These are phyloP conservation scores for Stagonosporopsis tanaceti DNA, from an alignment of 2,329 filamentous ascomycete species.

Conservation along the genomic window DNA sequence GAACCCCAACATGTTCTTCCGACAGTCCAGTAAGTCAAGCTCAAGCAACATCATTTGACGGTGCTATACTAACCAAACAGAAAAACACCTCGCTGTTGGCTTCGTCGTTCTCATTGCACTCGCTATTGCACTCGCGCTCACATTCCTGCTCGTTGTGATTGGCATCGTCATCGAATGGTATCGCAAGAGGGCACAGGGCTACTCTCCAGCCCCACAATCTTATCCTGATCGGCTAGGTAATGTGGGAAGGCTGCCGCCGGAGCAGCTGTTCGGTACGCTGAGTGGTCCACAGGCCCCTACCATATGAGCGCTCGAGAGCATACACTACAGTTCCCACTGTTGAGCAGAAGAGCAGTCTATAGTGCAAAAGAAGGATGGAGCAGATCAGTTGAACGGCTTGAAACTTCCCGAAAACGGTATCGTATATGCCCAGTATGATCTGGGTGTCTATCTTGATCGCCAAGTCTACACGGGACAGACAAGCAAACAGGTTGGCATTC, in stretches of 20 bases:
- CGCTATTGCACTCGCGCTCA: slow-evolving; percentile 77
- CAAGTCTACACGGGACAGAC: not conserved
- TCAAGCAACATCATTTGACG: not conserved
- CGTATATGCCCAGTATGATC: not conserved
- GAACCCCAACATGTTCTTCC: slow-evolving; percentile 76
- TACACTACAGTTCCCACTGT: not conserved
- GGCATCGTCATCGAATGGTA: slow-evolving; percentile 79
- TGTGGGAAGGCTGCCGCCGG: slow-evolving; percentile 60
- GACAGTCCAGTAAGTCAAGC: slow-evolving; percentile 63
- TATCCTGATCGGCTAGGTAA: slow-evolving; percentile 57
- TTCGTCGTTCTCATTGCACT: slow-evolving; percentile 83
- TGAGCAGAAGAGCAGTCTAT: not conserved
- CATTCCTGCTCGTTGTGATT: slow-evolving; percentile 77
- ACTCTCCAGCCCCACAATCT: slow-evolving; percentile 75
- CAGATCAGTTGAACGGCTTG: not conserved
- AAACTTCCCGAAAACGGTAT: not conserved
- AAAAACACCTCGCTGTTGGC: slow-evolving; percentile 71
- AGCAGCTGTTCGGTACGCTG: slow-evolving; percentile 50
- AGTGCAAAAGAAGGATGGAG: not conserved
- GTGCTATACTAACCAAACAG: slow-evolving; percentile 39
- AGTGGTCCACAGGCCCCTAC: slow-evolving; percentile 44
- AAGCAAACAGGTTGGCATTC: not conserved
- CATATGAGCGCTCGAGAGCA: slow-evolving; percentile 27
- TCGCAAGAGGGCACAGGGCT: slow-evolving; percentile 80
- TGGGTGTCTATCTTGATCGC: no score